phyloP scores from a whole-genome alignment of 2,329 filamentous ascomycete species.

The Neopestalotiopsis sp. region DNA sequence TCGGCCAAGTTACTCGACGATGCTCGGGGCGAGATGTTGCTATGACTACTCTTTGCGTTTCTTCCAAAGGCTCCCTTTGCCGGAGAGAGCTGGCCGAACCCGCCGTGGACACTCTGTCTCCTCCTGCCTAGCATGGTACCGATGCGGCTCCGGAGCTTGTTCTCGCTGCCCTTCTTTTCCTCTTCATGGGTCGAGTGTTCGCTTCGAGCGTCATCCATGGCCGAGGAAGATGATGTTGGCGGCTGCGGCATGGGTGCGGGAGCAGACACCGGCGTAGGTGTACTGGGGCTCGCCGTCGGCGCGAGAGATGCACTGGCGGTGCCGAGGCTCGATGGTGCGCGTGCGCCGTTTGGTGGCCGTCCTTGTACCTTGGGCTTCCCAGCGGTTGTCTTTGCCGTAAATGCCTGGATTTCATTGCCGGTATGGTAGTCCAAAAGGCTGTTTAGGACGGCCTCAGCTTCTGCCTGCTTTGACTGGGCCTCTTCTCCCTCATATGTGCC shows the following conservation, averaged over 20 bases:
- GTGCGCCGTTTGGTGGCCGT: slow-evolving; percentile 42
- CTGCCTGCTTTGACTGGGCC: slow-evolving; percentile 75
- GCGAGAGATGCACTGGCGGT: slow-evolving; percentile 34
- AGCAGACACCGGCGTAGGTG: not conserved
- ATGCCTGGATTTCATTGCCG: slow-evolving; percentile 82
- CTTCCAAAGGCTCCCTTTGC: slow-evolving; percentile 67
- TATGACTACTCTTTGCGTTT: slow-evolving; percentile 67
- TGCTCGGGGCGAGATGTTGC: slow-evolving; percentile 59
- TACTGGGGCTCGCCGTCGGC: slow-evolving; percentile 33
- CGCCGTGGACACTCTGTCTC: slow-evolving; percentile 69
- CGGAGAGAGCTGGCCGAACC: slow-evolving; percentile 63
- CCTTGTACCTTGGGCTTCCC: slow-evolving; percentile 52
- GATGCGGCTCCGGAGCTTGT: slow-evolving; percentile 66
- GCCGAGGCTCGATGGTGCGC: slow-evolving; percentile 47
- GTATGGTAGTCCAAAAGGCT: slow-evolving; percentile 86
- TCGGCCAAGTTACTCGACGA: slow-evolving; percentile 66
- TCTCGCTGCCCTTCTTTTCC: slow-evolving; percentile 51
- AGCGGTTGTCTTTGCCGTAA: slow-evolving; percentile 52
- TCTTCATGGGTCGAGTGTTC: slow-evolving; percentile 52
- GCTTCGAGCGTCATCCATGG: slow-evolving; percentile 45
- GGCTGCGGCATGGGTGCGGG: slow-evolving; percentile 1
- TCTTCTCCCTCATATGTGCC: slow-evolving; percentile 92
- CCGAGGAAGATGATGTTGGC: not conserved
- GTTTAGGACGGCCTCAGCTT: slow-evolving; percentile 81
- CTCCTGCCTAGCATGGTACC: slow-evolving; percentile 73